Evolutionary conservation across 495 filamentous ascomycete genomes (phyloP), one percentile per base, ranked within the genome.

Genomic region (Xylaria bambusicola): DNA sequence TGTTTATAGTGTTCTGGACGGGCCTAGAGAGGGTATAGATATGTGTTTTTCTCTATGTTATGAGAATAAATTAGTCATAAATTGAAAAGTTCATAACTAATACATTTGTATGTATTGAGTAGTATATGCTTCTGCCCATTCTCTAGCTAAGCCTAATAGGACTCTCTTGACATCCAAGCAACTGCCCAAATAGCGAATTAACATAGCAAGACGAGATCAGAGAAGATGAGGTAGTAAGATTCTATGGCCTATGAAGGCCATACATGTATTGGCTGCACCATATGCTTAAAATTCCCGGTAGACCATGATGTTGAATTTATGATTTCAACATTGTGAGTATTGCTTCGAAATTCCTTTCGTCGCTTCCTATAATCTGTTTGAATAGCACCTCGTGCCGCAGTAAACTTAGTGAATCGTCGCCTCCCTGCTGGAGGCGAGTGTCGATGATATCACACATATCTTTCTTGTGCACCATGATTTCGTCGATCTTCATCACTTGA

Each of bases 351-450:
- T 67, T 31, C 12, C n/a, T n/a, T n/a, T 50, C 42, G 20, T 54
- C 44, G n/a, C 65, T 58, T 13, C 15, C 42, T 6, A 52, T n/a
- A 0, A 60, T 51, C 53, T 65, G 46, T 7, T 61, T 65, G 10
- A 70, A 46, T 1, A 70, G 51, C 7, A 70, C 29, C 21, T 70
- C 67, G 29, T 58, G 60, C 4, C 58, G 47, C 4, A 65, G 54
- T 3, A 42, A 31, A 33, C 62, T 57, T 35, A 70, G 23, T 15
- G 45, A n/a, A 15, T 51, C 42, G 10, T 23, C 9, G 6, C 51
- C 40, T 26, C 62, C 62, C 10, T 50, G 26, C 10, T 17, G 45
- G 1, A 70, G 62, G n/a, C 57, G 63, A 6, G n/a, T n/a, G 7
- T 42, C 36, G 31, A 70, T 38, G 35, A 67, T 67, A 8, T 58